Base-by-base conservation (phyloP, 306 rosid species). In the Vigna hirtella region DNA sequence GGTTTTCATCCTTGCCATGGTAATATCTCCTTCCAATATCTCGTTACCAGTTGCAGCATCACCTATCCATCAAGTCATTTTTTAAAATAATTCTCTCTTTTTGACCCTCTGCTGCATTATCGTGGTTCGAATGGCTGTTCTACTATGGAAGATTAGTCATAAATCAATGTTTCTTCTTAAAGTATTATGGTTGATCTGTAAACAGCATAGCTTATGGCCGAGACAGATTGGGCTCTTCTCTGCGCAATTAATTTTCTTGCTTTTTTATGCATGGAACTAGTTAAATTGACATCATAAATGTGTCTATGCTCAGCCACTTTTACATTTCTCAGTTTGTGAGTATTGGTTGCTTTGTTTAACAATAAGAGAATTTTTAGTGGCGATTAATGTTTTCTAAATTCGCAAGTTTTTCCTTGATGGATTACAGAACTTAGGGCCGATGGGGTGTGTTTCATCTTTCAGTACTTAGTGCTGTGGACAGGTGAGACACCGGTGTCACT, bases 361-460 rank as follows among this genome's bases (percentile, higher is more conserved):
- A 62, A 47, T 64, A n/a, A 58, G 38, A 24, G 45, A 16, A 59
- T 40, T 78, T 70, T 72, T 67, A 72, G 75, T 59, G 24, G 6
- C 20, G 52, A 73, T 62, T 57, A 70, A 70, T 79, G 51, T 68
- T 70, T 71, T 74, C 89, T 84, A 68, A 81, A 87, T 82, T 50
- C 2, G 73, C 26, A 55, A 72, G 30, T 70, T 82, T 77, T 80
- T 85, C 71, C 53, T 87, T 71, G 77, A 81, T 88, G 83, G 84
- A 85, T 83, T 81, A 85, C 88, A 87, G 90, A 91, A 78, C 81
- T 26, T 86, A 83, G 88, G 78, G 87, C 81, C 66, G 85, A 61
- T 70, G 84, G 88, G 86, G 79, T 86, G 82, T 85, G 85, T 82
- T 70, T 78, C 86, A 81, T 83, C 87, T 76, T 73, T 85, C 88